Evolutionary conservation across 2,329 filamentous ascomycete genomes (phyloP), one percentile per base, ranked within the genome.

Genomic region (Eurotiales sp.): DNA sequence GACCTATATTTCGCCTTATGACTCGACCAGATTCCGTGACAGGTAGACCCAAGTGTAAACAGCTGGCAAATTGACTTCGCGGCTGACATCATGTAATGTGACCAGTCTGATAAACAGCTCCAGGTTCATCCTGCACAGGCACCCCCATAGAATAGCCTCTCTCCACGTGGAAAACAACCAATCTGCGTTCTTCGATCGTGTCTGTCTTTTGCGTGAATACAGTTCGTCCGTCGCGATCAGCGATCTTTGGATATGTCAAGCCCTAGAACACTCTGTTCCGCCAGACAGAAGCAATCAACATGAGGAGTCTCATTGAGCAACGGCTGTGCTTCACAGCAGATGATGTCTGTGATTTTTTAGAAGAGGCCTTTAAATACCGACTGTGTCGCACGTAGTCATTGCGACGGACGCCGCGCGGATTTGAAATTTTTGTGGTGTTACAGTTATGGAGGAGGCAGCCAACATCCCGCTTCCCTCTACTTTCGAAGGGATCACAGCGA

Each of bases 391-490:
- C 5, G 8, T 15, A 12, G 12, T n/a, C 14, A 15, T 34, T 4
- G 4, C 30, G 30, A n/a, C 30, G 15, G 30, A 14, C n/a, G n/a
- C n/a, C n/a, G n/a, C n/a, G n/a, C n/a, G n/a, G n/a, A n/a, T n/a
- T n/a, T n/a, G n/a, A n/a, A n/a, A n/a, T n/a, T n/a, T n/a, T 14
- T 32, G 30, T 8, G 30, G 15, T 15, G 10, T 30, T 8, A 21
- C 27, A 22, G 22, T 15, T 14, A 50, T 50, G 47, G 37, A 50
- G 22, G 47, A 50, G 3, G 40, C 48, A 27, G 48, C 30, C 30
- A 44, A 50, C 15, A 23, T 50, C 22, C 48, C 40, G 32, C 48
- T 50, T 12, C 48, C 48, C 7, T 25, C 29, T 25, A 14, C 27
- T 5, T 7, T 34, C 17, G 23, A 30, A 25, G 27, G 12, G 14